A percentile compares a stretch with the other conserved stretches of the same genome.
These are phyloP conservation scores for Staphylotrichum tortipilum DNA, from an alignment of 495 filamentous ascomycete genomes.

Conservation along the genomic window DNA sequence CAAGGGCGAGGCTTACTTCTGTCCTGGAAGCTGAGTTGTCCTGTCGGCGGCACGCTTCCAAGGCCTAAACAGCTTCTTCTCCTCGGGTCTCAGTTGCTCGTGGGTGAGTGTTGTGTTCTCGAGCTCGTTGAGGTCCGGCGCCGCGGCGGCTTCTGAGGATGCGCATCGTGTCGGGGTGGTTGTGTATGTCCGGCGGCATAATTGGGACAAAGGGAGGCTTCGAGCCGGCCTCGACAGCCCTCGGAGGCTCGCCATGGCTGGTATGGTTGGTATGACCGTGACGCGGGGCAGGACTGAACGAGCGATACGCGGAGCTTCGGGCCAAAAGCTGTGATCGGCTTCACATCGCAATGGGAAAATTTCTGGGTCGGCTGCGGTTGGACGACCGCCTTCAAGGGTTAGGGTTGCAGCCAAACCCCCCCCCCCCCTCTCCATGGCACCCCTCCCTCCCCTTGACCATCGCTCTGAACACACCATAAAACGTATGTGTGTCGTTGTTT, in stretches of 20 bases:
- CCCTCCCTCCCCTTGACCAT: too few species aligned
- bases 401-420: too few species aligned
- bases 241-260: slow-evolving; percentile 28
- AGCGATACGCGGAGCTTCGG: slow-evolving; percentile 12
- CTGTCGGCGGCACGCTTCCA: slow-evolving; percentile 37
- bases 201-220: slow-evolving; percentile 20
- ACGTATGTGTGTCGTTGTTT: too few species aligned
- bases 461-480: too few species aligned
- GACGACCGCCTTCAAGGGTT: slow-evolving; percentile 12
- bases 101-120: slow-evolving; percentile 30
- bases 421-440: too few species aligned
- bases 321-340: slow-evolving; percentile 1
- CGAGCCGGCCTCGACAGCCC: slow-evolving; percentile 23
- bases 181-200: slow-evolving; percentile 17
- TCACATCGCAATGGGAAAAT: slow-evolving; percentile 13
- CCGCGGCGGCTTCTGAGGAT: slow-evolving; percentile 27
- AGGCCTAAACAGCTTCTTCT: slow-evolving; percentile 29
- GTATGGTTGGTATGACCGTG: too few species aligned
- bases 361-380: slow-evolving; percentile 10
- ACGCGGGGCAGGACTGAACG: not conserved
- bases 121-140: slow-evolving; percentile 27
- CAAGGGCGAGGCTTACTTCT: slow-evolving; percentile 21
- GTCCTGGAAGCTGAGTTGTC: slow-evolving; percentile 29
- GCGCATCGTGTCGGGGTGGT: slow-evolving; percentile 26
- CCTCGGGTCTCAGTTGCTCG: slow-evolving; percentile 26